These are phyloP conservation scores for Alternaria brassicae DNA, from an alignment of 2,329 filamentous ascomycete species.

Conservation along the genomic window DNA sequence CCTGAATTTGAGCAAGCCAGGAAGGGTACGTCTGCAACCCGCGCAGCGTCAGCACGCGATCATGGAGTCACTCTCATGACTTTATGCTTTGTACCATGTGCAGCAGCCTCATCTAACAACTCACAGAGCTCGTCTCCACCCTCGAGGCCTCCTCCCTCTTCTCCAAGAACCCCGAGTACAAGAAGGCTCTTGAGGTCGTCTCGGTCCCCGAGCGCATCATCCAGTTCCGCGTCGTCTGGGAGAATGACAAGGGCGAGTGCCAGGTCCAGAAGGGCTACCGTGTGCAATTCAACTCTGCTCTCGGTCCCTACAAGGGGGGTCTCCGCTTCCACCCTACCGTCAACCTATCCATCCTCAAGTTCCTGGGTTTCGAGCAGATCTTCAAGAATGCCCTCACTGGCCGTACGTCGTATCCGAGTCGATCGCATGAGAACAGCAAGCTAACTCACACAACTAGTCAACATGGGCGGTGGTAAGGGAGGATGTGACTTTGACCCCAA, in stretches of 20 bases:
- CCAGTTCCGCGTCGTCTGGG: slow-evolving; percentile 97
- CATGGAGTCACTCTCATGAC: not conserved
- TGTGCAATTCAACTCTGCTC: slow-evolving; percentile 97
- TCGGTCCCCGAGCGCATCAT: slow-evolving; percentile 93
- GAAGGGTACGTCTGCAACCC: slow-evolving; percentile 69
- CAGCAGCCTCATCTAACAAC: slow-evolving; percentile 19
- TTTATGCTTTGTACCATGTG: not conserved
- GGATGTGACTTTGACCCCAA: slow-evolving; percentile 99
- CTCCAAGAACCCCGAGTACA: slow-evolving; percentile 92
- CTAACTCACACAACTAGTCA: slow-evolving; percentile 61
- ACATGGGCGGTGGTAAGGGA: slow-evolving; percentile 97
- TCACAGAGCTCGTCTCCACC: slow-evolving; percentile 85
- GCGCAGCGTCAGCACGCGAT: not conserved
- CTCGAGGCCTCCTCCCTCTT: slow-evolving; percentile 95
- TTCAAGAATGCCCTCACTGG: slow-evolving; percentile 99
- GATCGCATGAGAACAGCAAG: not conserved
- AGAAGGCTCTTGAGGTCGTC: slow-evolving; percentile 84
- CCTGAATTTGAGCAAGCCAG: slow-evolving; percentile 99
- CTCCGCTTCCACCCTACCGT: slow-evolving; percentile 92
- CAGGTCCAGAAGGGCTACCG: slow-evolving; percentile 95
- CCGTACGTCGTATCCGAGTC: slow-evolving; percentile 62
- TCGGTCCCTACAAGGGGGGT: slow-evolving; percentile 98
- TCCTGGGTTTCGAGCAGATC: slow-evolving; percentile 98
- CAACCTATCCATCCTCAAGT: slow-evolving; percentile 83
- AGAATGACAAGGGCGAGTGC: slow-evolving; percentile 86